Evolutionary conservation across 2,329 filamentous ascomycete species (phyloP).

Genomic region (Xylaria sp.): DNA sequence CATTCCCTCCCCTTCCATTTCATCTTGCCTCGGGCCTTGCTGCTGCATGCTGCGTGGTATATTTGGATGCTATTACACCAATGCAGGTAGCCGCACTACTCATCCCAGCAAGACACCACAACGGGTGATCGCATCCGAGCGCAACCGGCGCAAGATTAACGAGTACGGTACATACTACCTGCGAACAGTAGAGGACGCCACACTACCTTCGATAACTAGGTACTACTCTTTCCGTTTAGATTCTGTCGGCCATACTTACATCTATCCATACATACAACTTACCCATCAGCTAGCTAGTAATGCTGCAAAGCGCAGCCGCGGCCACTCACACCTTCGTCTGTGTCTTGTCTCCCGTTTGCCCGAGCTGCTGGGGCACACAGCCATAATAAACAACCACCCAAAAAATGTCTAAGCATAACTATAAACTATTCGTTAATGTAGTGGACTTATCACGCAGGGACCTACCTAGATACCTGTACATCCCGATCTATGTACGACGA

Average conservation of each 20-base stretch:
- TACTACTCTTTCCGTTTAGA: neutral
- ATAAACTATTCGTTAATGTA: constrained; percentile 20
- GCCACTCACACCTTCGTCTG: constrained; percentile 9
- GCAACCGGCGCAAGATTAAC: constrained; percentile 36
- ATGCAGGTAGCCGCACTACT: constrained; percentile 44
- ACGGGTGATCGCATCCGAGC: constrained; percentile 38
- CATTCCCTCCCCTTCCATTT: constrained; percentile 8
- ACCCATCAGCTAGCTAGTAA: neutral
- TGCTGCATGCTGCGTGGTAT: constrained; percentile 15
- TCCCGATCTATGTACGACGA: constrained; percentile 11
- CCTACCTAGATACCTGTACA: constrained; percentile 16
- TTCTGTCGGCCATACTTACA: neutral
- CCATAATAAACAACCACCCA: neutral
- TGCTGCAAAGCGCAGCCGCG: constrained; percentile 7
- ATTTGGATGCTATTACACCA: constrained; percentile 27
- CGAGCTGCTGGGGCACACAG: constrained; percentile 32
- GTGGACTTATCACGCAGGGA: constrained; percentile 23
- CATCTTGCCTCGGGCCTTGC: constrained; percentile 11
- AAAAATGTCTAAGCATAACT: neutral
- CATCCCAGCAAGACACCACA: constrained; percentile 41
- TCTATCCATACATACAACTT: neutral
- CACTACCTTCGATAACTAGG: neutral
- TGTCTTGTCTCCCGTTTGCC: constrained; percentile 2
- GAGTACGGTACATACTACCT: constrained; percentile 11
- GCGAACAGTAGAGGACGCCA: neutral